Evolutionary conservation across 1,284 basidiomycete species (phyloP), one percentile per base, ranked within the genome.

Genomic region (Schizophyllum amplum): DNA sequence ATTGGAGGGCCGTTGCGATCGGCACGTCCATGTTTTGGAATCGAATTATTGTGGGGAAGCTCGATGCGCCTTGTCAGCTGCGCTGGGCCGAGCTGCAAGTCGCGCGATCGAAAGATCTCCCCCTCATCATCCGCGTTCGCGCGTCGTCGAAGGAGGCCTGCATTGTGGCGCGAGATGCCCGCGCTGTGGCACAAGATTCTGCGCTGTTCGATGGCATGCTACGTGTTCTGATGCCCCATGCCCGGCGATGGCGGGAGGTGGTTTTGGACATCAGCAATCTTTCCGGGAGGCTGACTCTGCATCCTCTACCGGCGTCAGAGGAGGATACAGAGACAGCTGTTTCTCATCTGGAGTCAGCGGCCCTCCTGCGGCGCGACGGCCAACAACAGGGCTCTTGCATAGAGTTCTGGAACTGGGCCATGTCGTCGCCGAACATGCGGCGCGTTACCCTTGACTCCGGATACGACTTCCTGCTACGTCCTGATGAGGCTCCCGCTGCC

Each of bases 1-100:
- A 66, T 57, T 81, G 79, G 76, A 72, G 79, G 21, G 64, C 63
- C 21, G 68, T 79, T 27, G 69, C 72, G 5, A 65, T 81, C 21
- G 58, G 64, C 20, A 73, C 72, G 3, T 68, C 77, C 1, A 48
- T 61, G 21, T 69, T 82, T 13, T 82, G 78, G 79, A 68, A 74
- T 3, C 69, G 67, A 47, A 67, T 80, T 49, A 65, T 63, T 33
- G 71, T 64, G 62, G 33, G 17, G 13, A 17, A 42, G 11, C 33
- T 42, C 33, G 11, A 2, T 42, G 33, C 33, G 33, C 33, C 33
- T 4, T 17, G 4, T 9, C 33, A 42, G 33, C 33, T 42, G 33
- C 33, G 17, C 33, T 42, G 33, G 33, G 7, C 7, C 33, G 33
- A 3, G 13, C 33, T 42, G 2, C 33, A 42, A 13, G 13, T 42